Percentiles rank a stretch among this genome's conserved stretches.
phyloP scores from a whole-genome alignment of 164 flowering plant species.

The Magnolia changhungtana region DNA sequence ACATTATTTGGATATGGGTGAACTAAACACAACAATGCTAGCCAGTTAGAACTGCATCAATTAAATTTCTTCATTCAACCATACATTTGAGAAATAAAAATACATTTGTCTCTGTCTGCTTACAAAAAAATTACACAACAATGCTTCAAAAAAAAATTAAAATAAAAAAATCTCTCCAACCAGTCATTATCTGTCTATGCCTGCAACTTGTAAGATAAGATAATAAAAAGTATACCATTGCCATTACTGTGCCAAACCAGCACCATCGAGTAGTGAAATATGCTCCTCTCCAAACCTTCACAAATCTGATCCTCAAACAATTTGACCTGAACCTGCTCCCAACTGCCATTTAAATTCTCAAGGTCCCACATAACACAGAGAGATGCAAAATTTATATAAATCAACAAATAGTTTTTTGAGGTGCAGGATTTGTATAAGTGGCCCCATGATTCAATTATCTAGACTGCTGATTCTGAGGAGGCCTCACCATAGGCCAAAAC shows the following conservation, averaged over 20 bases:
- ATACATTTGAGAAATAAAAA: too few relatives aligned
- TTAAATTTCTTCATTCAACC: too few relatives aligned
- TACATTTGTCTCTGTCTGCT: too few relatives aligned
- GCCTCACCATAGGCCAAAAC: not conserved
- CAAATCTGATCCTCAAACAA: conserved; percentile 48
- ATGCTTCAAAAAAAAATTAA: too few relatives aligned
- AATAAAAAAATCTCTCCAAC: too few relatives aligned
- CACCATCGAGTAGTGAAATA: conserved; percentile 62
- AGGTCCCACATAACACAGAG: conserved; percentile 18
- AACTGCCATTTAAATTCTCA: conserved; percentile 57
- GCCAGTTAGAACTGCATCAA: too few relatives aligned
- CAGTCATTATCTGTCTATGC: too few relatives aligned
- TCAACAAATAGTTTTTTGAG: too few relatives aligned
- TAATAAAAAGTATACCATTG: conserved; percentile 37
- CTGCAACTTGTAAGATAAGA: too few relatives aligned
- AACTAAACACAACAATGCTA: too few relatives aligned
- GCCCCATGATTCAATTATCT: not conserved
- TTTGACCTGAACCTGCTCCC: conserved; percentile 71
- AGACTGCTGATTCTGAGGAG: not conserved
- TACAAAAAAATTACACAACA: too few relatives aligned
- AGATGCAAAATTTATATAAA: conserved; percentile 1
- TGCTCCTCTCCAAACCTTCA: conserved; percentile 50
- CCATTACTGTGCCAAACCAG: conserved; percentile 32
- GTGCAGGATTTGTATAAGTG: not conserved
- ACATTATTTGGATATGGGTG: too few relatives aligned